phyloP scores from a whole-genome alignment of 2,329 filamentous ascomycete genomes.

The Trichoderma koningiopsis region DNA sequence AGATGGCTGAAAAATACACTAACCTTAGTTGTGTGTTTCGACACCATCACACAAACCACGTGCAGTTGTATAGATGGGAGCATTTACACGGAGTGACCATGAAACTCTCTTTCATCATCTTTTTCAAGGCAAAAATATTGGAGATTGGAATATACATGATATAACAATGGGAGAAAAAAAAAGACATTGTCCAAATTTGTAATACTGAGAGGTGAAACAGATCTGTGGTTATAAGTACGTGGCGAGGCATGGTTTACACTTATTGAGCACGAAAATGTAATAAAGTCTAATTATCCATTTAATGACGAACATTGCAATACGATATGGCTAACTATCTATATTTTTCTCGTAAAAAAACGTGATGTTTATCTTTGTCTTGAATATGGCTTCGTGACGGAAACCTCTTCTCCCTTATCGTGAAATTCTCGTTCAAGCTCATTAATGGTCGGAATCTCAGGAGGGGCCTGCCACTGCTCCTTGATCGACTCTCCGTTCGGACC shows the following conservation, averaged over 20 bases:
- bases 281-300: not conserved
- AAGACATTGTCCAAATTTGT: no score
- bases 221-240: no score
- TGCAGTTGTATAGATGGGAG: no score
- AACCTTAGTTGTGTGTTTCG: not conserved
- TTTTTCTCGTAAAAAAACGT: not conserved
- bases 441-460: not conserved
- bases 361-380: not conserved
- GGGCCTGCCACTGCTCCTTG: not conserved
- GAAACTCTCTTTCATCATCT: no score
- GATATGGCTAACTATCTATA: not conserved
- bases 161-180: no score
- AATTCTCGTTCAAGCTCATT: not conserved
- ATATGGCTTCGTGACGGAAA: not conserved
- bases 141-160: no score
- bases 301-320: not conserved
- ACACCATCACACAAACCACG: no score
- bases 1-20: not conserved
- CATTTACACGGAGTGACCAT: no score
- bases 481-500: not conserved
- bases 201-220: no score
- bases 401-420: not conserved
- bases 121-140: no score
- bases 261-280: no score
- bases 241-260: no score